A percentile compares a stretch with the other conserved stretches of the same genome.
These are phyloP conservation scores for Calonectria hongkongensis DNA, from an alignment of 2,329 filamentous ascomycete genomes.

Conservation along the genomic window DNA sequence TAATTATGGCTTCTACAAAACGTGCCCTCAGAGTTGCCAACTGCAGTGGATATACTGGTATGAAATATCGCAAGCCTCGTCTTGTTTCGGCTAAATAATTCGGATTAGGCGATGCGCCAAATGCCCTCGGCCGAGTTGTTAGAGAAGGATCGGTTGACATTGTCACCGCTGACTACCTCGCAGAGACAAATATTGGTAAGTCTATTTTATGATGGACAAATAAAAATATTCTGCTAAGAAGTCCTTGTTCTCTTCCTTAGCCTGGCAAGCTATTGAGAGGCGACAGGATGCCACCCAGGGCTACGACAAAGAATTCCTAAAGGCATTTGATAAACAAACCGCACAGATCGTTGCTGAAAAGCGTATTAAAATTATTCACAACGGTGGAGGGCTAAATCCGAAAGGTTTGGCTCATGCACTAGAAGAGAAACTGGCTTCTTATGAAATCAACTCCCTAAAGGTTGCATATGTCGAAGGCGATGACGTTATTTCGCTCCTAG, in stretches of 20 bases:
- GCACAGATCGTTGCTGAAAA: not conserved
- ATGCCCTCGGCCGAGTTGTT: not conserved
- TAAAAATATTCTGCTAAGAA: not conserved
- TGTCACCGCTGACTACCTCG: conserved; percentile 3
- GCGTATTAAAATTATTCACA: not conserved
- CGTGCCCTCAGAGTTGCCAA: conserved; percentile 7
- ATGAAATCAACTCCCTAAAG: not conserved
- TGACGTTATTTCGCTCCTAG: not conserved
- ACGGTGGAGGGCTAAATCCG: not conserved
- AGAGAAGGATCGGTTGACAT: not conserved
- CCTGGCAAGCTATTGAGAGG: not conserved
- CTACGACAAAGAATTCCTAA: conserved; percentile 1
- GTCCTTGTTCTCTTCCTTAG: not conserved
- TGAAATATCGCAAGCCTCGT: no score
- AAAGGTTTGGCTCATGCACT: not conserved
- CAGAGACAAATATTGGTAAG: conserved; percentile 8
- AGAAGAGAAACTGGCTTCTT: not conserved
- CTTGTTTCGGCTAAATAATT: not conserved
- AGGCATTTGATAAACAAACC: conserved; percentile 4
- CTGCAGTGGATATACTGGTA: conserved; percentile 3
- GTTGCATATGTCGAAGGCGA: conserved; percentile 5
- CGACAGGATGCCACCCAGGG: not conserved
- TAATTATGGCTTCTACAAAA: not conserved
- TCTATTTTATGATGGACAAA: not conserved
- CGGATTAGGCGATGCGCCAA: not conserved